These are phyloP conservation scores for Ascodesmis nigricans DNA, from an alignment of 495 filamentous ascomycete genomes.

Conservation along the genomic window DNA sequence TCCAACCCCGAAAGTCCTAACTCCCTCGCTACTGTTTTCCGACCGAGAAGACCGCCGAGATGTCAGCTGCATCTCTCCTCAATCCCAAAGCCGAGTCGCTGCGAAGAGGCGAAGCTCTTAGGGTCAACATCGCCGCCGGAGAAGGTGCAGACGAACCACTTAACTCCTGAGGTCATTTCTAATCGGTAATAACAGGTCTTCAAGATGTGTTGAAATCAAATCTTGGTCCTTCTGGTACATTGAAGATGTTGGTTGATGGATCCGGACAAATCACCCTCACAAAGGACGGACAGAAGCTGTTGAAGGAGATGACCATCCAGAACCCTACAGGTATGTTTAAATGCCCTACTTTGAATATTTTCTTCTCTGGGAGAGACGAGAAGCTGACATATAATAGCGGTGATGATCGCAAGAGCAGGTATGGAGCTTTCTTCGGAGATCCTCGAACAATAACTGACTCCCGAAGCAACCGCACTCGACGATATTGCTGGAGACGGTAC, in stretches of 20 bases:
- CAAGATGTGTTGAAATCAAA: conserved; percentile 96
- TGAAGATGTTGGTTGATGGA: conserved; percentile 99
- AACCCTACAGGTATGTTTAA: conserved; percentile 19
- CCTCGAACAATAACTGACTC: conserved; percentile 1
- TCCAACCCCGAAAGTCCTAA: conserved; percentile 5
- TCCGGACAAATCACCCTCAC: conserved; percentile 96
- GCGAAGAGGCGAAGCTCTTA: conserved; percentile 84
- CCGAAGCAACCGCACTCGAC: conserved; percentile 71
- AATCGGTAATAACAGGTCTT: conserved; percentile 27
- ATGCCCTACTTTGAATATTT: no score
- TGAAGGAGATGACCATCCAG: conserved; percentile 75
- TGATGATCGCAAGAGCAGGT: conserved; percentile 87
- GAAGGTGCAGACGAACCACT: conserved; percentile 32
- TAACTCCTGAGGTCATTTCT: conserved; percentile 1
- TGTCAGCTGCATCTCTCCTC: conserved; percentile 86
- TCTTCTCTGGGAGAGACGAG: no score
- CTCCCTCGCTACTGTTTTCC: conserved; percentile 10
- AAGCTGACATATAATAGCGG: conserved; percentile 38
- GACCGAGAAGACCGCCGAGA: no score
- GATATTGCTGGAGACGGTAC: conserved; percentile 97
- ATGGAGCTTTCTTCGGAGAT: neutral
- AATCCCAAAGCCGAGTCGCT: conserved; percentile 96
- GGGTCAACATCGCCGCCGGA: conserved; percentile 88
- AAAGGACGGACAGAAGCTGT: conserved; percentile 89
- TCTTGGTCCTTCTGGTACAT: conserved; percentile 73